Conservation (phyloP, 2,329 filamentous ascomycete species). For the Phialophora chinensis region DNA sequence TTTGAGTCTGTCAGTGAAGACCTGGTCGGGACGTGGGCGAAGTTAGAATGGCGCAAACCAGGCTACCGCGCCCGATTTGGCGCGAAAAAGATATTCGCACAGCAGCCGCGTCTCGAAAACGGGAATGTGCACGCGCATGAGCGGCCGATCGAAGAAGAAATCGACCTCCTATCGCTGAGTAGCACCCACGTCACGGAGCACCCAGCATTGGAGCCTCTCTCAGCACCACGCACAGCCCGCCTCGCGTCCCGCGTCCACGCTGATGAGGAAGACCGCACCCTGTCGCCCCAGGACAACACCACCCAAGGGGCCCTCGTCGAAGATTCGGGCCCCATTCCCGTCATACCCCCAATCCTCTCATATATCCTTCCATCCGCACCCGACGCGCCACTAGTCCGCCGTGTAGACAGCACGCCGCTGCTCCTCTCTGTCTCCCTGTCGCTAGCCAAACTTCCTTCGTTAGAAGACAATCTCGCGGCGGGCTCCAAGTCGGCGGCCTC, state of each 20-base stretch:
- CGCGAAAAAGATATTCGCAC: conserved; percentile 60
- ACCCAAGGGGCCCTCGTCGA: conserved; percentile 23
- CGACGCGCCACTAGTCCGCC: conserved; percentile 72
- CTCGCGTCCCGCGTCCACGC: conserved; percentile 45
- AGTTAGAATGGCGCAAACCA: conserved; percentile 81
- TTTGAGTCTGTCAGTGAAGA: conserved; percentile 91
- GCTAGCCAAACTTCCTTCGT: conserved; percentile 77
- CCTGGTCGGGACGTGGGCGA: conserved; percentile 93
- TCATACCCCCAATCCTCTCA: conserved; percentile 37
- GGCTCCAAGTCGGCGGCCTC: conserved; percentile 61
- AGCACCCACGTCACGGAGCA: conserved; percentile 54
- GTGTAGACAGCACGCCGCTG: conserved; percentile 85
- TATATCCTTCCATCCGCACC: conserved; percentile 64
- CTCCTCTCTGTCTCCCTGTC: conserved; percentile 82
- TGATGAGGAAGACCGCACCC: conserved; percentile 34
- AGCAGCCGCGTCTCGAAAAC: conserved; percentile 4
- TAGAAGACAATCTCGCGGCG: conserved; percentile 63
- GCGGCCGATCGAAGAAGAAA: conserved; percentile 57
- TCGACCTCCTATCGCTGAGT: conserved; percentile 60
- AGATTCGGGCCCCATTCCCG: conserved; percentile 32
- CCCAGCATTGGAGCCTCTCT: conserved; percentile 24
- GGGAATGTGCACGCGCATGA: conserved; percentile 45
- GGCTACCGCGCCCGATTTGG: conserved; percentile 36
- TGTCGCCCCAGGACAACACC: conserved; percentile 29
- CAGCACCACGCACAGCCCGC: conserved; percentile 23